phyloP scores from a whole-genome alignment of 2,329 filamentous ascomycete genomes.

The Calonectria pseudoreteaudii region DNA sequence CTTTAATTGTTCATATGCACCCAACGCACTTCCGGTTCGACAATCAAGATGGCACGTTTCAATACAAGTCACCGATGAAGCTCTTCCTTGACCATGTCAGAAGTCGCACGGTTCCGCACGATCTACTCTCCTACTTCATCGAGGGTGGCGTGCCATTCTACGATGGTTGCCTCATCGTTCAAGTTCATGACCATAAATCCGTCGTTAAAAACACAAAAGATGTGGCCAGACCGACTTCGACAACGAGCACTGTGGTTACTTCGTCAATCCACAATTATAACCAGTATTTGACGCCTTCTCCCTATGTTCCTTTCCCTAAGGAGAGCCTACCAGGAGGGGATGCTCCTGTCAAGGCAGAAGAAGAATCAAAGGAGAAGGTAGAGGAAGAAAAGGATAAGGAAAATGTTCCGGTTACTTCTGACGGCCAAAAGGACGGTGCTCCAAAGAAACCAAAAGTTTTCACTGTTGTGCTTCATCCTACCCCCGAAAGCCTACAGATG shows the following conservation, averaged over 20 bases:
- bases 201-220: constrained; percentile 69
- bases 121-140: constrained; percentile 84
- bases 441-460: constrained; percentile 72
- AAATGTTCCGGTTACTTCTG: constrained; percentile 65
- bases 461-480: constrained; percentile 88
- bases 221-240: constrained; percentile 60
- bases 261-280: constrained; percentile 96
- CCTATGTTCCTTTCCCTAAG: constrained; percentile 81
- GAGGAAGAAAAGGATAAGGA: constrained; percentile 65
- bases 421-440: constrained; percentile 50
- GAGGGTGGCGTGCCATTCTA: constrained; percentile 83
- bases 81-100: constrained; percentile 82
- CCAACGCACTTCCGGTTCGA: constrained; percentile 91
- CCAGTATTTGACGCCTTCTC: constrained; percentile 88
- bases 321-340: constrained; percentile 58
- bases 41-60: constrained; percentile 91
- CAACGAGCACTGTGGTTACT: constrained; percentile 71
- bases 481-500: constrained; percentile 77
- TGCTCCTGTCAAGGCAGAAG: constrained; percentile 50
- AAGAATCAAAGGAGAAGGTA: constrained; percentile 44
- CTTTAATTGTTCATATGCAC: constrained; percentile 87
- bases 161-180: constrained; percentile 93
- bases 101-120: constrained; percentile 84
- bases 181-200: constrained; percentile 89
- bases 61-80: constrained; percentile 93